Base-by-base conservation (phyloP, 2,329 filamentous ascomycete species). In the Emydomyces testavorans region DNA sequence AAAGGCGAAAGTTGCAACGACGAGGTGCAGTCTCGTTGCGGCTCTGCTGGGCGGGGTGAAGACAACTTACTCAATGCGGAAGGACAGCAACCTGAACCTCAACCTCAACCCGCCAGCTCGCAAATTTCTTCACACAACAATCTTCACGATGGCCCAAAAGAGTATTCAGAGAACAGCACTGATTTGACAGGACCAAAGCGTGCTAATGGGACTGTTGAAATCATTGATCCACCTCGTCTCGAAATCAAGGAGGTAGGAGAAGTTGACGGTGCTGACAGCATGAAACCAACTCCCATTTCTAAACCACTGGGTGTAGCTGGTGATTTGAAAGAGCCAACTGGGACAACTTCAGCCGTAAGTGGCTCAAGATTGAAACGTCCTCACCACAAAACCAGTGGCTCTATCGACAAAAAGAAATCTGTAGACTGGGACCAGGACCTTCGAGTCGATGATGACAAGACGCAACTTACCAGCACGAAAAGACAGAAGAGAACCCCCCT, bases 371-470 rank as follows among this genome's bases (percentile, higher is more conserved):
- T 55, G 26, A 55, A 54, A 38, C 50, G 53, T 2, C 53, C 53
- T 11, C n/a, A 46, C 18, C 36, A 50, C 20, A 54, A 48, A 16
- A 46, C 50, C 20, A 48, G 32, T 31, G 49, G 47, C 5, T 32
- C 44, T 6, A 29, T 29, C 3, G 32, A 39, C 4, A 40, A 29
- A 13, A 47, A 31, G 15, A 34, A 34, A 21, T 23, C 29, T 16
- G 35, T 53, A 6, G 53, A 55, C 36, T 55, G 53, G 53, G 52
- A 54, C 16, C 46, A 53, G 41, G 53, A 54, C 31, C 52, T 55
- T 31, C 53, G 53, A 4, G 50, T 54, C 5, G 40, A 50, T 13
- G 36, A 44, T 2, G 44, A 47, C 21, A 42, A 46, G 11, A 4
- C 31, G 15, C 38, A 21, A 6, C 32, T 32, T 7, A 15, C 18